Evolutionary conservation across 2,329 filamentous ascomycete species (phyloP).

Genomic region (Colletotrichum navitas): DNA sequence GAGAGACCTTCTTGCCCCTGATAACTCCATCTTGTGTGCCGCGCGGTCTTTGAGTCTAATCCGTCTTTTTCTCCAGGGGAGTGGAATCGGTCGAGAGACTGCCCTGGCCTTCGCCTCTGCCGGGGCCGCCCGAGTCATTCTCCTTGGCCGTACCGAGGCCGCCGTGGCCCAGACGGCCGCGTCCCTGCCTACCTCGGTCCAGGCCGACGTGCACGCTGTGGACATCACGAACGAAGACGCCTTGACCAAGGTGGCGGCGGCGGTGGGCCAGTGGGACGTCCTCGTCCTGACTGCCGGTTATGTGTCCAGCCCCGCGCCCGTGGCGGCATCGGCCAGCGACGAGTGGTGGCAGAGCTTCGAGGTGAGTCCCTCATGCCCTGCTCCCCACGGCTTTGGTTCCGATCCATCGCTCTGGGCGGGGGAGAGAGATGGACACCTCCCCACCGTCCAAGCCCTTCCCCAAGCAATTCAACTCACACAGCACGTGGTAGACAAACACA

Average conservation of each 20-base stretch:
- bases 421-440: too few relatives aligned
- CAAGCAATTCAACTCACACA: conserved; percentile 10
- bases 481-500: conserved; percentile 56
- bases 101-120: conserved; percentile 68
- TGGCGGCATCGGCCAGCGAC: conserved; percentile 38
- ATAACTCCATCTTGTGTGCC: neutral
- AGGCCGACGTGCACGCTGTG: conserved; percentile 15
- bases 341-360: conserved; percentile 47
- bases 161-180: conserved; percentile 46
- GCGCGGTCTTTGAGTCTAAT: conserved; percentile 2
- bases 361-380: conserved; percentile 31
- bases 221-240: conserved; percentile 31
- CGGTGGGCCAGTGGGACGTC: conserved; percentile 42
- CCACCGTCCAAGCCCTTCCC: neutral
- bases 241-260: conserved; percentile 27
- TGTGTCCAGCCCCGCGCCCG: conserved; percentile 38
- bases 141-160: conserved; percentile 54
- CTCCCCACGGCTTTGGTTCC: too few relatives aligned
- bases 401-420: neutral
- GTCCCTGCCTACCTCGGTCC: conserved; percentile 43
- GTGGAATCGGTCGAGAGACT: conserved; percentile 75
- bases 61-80: conserved; percentile 23
- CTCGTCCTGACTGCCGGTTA: conserved; percentile 42
- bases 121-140: conserved; percentile 52
- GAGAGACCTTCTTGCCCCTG: neutral